Evolutionary conservation across 768 basidiomycete genomes (phyloP).

Genomic region (Strobilomyces echinocephalus): DNA sequence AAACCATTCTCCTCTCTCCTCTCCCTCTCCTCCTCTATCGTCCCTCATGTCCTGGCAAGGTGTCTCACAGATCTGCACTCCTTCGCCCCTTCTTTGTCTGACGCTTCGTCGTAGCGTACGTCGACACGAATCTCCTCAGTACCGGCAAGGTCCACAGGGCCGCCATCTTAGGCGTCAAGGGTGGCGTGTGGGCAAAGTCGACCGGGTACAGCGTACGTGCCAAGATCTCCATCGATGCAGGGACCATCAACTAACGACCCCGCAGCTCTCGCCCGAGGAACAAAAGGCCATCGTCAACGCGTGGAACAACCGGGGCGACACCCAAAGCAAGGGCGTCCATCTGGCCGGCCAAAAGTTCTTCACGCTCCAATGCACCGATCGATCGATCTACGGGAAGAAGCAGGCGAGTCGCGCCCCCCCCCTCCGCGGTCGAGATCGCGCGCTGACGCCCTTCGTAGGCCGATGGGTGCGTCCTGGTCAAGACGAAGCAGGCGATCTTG

Average conservation of each 20-base stretch:
- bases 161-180: constrained; percentile 39
- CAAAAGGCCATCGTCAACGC: constrained; percentile 32
- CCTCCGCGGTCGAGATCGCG: not conserved
- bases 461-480: constrained; percentile 68
- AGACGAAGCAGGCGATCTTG: constrained; percentile 82
- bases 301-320: constrained; percentile 37
- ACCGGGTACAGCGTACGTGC: constrained; percentile 14
- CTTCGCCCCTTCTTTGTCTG: not conserved
- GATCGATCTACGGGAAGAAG: constrained; percentile 69
- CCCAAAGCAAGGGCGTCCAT: constrained; percentile 57
- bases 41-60: constrained; percentile 68
- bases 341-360: constrained; percentile 75
- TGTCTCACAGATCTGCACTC: constrained; percentile 35
- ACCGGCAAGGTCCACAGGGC: constrained; percentile 67
- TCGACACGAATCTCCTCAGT: constrained; percentile 75
- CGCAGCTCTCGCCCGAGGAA: constrained; percentile 19
- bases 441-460: constrained; percentile 49
- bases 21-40: constrained; percentile 2
- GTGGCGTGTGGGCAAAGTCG: constrained; percentile 30
- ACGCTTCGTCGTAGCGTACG: constrained; percentile 61
- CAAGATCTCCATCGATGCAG: too few relatives aligned
- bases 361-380: constrained; percentile 41
- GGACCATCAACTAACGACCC: not conserved
- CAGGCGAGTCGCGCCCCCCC: constrained; percentile 41
- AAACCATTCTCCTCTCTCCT: not conserved